Base-by-base conservation (phyloP, 1,284 basidiomycete species). In the Crucibulum cyathiforme region DNA sequence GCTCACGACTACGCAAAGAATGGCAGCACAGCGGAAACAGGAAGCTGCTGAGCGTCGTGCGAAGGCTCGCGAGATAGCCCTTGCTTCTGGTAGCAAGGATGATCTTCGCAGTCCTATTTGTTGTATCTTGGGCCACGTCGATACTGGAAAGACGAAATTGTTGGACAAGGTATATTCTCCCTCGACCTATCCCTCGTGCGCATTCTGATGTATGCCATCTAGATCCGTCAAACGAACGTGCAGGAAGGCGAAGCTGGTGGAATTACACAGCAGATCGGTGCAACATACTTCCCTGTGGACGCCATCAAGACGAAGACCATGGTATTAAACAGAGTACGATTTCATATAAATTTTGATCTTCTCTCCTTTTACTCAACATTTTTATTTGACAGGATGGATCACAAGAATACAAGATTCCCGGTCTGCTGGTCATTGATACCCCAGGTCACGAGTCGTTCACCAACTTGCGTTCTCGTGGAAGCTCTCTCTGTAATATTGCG, bases 371-470 rank as follows among this genome's bases (percentile, higher is more conserved):
- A 8, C 47, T 58, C n/a, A 61, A 36, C 36, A 24, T 15, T 45
- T 36, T 17, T 34, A 36, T 53, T 45, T 41, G 53, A 36, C 66
- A 92, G 90, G 90, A 95, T 66, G 89, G 89, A 60, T 78, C 79
- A 38, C 90, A 94, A 78, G 94, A 98, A 69, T 98, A 97, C 85
- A 97, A 98, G 78, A 91, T 98, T 61, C 98, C 98, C 37, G 98
- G 98, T 79, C 85, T 99, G 34, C 86, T 99, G 58, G 80, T 99
- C 72, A 99, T 99, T 71, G 98, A 99, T 77, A 99, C 98, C 3
- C 98, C 98, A 56, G 98, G 98, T 63, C 98, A 99, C 90, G 98
- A 99, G 80, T 98, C 96, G 7, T 99, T 99, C 85, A 96, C 96
- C 24, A 99, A 99, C 76, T 78, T 99, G 73, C 94, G 98, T 58